Percentiles rank a stretch among this genome's conserved stretches.
These are phyloP conservation scores for Ceratocystis colombiana DNA, from an alignment of 2,329 filamentous ascomycete genomes.

Conservation along the genomic window DNA sequence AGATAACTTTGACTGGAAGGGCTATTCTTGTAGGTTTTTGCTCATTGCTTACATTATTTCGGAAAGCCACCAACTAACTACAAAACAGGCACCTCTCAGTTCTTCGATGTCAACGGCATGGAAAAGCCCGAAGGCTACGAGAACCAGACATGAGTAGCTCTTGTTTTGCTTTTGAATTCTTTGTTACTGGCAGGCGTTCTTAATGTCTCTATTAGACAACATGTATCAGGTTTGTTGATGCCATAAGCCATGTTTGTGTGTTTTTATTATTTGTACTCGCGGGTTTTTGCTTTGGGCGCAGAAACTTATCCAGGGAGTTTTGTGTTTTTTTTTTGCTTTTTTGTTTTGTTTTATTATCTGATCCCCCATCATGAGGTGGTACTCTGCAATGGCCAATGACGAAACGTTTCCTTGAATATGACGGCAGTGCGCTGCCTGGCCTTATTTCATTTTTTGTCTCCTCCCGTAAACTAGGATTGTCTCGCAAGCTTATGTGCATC, in stretches of 20 bases:
- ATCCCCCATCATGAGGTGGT: constrained; percentile 14
- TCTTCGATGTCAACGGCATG: constrained; percentile 71
- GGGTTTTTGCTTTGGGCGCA: neutral
- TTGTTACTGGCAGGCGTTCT: constrained; percentile 22
- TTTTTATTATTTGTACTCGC: constrained; percentile 6
- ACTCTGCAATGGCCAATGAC: constrained; percentile 18
- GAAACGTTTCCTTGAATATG: neutral
- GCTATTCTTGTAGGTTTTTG: constrained; percentile 73
- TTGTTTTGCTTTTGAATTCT: constrained; percentile 20
- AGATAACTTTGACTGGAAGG: constrained; percentile 99
- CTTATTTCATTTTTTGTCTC: neutral
- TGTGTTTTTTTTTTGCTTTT: neutral
- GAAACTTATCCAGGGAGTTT: neutral
- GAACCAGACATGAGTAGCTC: constrained; percentile 44
- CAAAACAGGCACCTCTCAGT: constrained; percentile 55
- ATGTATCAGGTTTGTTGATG: neutral
- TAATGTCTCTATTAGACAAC: constrained; percentile 4
- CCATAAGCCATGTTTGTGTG: constrained; percentile 15
- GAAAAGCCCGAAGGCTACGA: constrained; percentile 80
- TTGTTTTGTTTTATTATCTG: neutral
- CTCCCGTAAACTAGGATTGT: neutral
- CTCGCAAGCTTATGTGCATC: neutral
- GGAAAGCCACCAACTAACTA: neutral
- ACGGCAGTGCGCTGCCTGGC: neutral
- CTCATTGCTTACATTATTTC: constrained; percentile 23